Evolutionary conservation across 352 stramenopile species (phyloP).

Genomic region (Phytophthora megakarya): DNA sequence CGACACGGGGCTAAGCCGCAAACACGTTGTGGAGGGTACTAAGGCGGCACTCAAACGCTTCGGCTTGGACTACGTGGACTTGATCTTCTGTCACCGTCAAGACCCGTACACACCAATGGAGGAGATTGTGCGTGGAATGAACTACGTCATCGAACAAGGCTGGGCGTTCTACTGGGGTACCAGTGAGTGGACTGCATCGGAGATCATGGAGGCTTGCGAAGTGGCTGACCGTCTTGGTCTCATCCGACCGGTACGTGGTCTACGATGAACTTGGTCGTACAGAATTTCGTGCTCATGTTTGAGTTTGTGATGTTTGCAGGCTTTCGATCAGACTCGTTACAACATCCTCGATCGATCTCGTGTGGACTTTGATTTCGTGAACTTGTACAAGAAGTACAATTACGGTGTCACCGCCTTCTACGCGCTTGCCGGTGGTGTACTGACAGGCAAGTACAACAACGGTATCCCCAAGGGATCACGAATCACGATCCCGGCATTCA

Average conservation of each 20-base stretch:
- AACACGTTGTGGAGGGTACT: no score
- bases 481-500: conserved; percentile 42
- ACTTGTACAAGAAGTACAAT: conserved; percentile 66
- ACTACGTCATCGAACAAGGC: conserved; percentile 36
- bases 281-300: conserved; percentile 31
- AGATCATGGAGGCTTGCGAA: no score
- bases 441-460: conserved; percentile 78
- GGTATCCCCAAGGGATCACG: conserved; percentile 50
- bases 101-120: conserved; percentile 51
- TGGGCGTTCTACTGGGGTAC: conserved; percentile 47
- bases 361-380: conserved; percentile 72
- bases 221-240: no score
- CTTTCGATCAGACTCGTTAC: conserved; percentile 69
- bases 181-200: background rate
- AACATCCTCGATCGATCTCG: conserved; percentile 69
- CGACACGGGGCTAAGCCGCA: no score
- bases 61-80: conserved; percentile 49
- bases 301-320: conserved; percentile 36
- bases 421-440: conserved; percentile 53
- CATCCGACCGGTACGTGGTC: background rate
- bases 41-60: conserved; percentile 13
- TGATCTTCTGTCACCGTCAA: conserved; percentile 54
- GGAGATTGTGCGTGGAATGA: conserved; percentile 56
- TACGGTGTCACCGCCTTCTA: conserved; percentile 71
- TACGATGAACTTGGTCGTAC: conserved; percentile 25